phyloP scores from a whole-genome alignment of 208 protist genomes.

The Histomonas meleagridis region DNA sequence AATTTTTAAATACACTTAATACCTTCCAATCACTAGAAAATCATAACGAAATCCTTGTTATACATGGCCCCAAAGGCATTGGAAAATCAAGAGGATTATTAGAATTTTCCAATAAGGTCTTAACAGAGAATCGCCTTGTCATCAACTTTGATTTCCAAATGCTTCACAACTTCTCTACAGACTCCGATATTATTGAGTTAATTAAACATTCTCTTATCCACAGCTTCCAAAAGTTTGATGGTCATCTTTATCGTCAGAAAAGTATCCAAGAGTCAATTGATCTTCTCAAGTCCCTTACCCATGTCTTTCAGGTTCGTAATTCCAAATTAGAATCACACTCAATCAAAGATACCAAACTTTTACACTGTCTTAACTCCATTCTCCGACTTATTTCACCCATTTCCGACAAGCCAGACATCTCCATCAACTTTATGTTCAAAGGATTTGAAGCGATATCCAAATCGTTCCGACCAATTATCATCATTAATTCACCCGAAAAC shows the following conservation, averaged over 20 bases:
- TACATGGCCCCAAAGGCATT: not conserved
- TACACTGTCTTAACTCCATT: too few relatives aligned
- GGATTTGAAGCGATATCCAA: not conserved
- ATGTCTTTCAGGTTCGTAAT: not conserved
- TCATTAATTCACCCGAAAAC: not conserved
- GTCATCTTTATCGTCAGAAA: not conserved
- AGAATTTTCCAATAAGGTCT: not conserved
- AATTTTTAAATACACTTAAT: not conserved
- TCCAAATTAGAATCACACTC: too few relatives aligned
- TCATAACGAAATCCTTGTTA: not conserved
- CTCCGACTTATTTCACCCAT: not conserved
- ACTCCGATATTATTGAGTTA: not conserved
- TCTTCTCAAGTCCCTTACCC: not conserved
- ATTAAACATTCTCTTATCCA: not conserved
- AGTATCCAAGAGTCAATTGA: too few relatives aligned
- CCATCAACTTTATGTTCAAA: not conserved
- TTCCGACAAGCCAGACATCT: not conserved
- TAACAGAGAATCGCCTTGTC: not conserved
- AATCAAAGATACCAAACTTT: too few relatives aligned
- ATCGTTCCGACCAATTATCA: not conserved
- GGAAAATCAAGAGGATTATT: not conserved
- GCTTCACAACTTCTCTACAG: not conserved
- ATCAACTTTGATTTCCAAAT: not conserved
- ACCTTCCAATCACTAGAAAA: not conserved
- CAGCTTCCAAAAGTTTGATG: not conserved